Percentiles rank a stretch among this genome's conserved stretches.
These are phyloP conservation scores for Penicillium crustosum DNA, from an alignment of 2,329 filamentous ascomycete genomes.

Conservation along the genomic window DNA sequence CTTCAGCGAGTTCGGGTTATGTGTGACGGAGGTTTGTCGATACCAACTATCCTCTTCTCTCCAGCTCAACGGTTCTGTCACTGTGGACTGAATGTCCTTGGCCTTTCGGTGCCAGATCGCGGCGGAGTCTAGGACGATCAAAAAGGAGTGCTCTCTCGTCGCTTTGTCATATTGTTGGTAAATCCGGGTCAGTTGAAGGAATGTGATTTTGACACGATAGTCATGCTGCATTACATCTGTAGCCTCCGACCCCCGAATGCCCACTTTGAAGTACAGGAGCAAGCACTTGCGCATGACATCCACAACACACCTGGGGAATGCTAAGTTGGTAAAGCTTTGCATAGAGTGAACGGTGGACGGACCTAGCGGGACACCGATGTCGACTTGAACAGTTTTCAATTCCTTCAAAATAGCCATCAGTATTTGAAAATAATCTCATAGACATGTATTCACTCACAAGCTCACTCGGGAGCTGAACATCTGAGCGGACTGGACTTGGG, in stretches of 20 bases:
- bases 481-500: slow-evolving; percentile 37
- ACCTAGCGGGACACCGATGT: slow-evolving; percentile 62
- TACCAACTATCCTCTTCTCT: slow-evolving; percentile 59
- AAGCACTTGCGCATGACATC: slow-evolving; percentile 48
- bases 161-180: slow-evolving; percentile 34
- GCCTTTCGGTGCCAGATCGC: slow-evolving; percentile 48
- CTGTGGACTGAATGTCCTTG: slow-evolving; percentile 38
- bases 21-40: slow-evolving; percentile 64
- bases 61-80: slow-evolving; percentile 52
- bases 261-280: slow-evolving; percentile 46
- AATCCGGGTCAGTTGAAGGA: slow-evolving; percentile 44
- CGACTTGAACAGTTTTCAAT: slow-evolving; percentile 50
- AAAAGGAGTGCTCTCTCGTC: slow-evolving; percentile 29
- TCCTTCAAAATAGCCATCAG: slow-evolving; percentile 29
- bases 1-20: slow-evolving; percentile 39
- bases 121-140: slow-evolving; percentile 44
- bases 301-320: slow-evolving; percentile 37
- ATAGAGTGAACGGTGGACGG: slow-evolving; percentile 61
- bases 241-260: slow-evolving; percentile 16
- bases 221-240: slow-evolving; percentile 13
- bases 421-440: background rate
- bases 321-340: slow-evolving; percentile 43
- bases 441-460: slow-evolving; percentile 31
- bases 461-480: slow-evolving; percentile 35
- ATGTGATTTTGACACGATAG: slow-evolving; percentile 48